A percentile compares a stretch with the other conserved stretches of the same genome.
Conservation (phyloP, 2,329 filamentous ascomycete genomes). For the Aspergillus fumigatiaffinis region DNA sequence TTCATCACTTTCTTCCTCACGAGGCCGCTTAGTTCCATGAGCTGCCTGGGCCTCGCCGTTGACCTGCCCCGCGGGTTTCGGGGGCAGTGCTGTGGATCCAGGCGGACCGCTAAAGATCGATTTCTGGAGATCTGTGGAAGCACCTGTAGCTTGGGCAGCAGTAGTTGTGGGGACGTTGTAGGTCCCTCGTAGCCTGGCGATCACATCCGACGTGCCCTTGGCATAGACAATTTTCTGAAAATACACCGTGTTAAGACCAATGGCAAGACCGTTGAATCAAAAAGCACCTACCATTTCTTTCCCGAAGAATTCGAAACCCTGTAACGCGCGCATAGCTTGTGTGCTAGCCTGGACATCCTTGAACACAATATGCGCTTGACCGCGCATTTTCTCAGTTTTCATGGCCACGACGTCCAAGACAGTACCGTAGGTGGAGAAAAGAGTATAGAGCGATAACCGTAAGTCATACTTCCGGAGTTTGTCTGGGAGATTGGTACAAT, state of each 20-base stretch:
- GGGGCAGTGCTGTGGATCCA: conserved; percentile 40
- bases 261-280: not conserved
- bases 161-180: conserved; percentile 63
- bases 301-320: conserved; percentile 82
- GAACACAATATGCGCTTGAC: conserved; percentile 90
- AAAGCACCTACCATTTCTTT: conserved; percentile 68
- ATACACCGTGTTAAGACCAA: conserved; percentile 1
- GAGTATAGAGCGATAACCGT: conserved; percentile 80
- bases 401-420: conserved; percentile 88
- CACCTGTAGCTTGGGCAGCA: conserved; percentile 52
- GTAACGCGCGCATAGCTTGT: conserved; percentile 83
- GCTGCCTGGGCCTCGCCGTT: conserved; percentile 45
- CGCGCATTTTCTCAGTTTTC: conserved; percentile 88
- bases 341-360: conserved; percentile 87
- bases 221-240: conserved; percentile 82
- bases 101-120: conserved; percentile 70
- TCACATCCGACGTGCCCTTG: conserved; percentile 80
- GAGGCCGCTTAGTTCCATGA: conserved; percentile 63
- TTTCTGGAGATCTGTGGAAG: conserved; percentile 70
- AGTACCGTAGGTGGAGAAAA: conserved; percentile 90
- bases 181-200: conserved; percentile 88
- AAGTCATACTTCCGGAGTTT: conserved; percentile 89
- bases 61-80: conserved; percentile 48
- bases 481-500: conserved; percentile 81
- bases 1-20: conserved; percentile 60